Percentiles rank a stretch among this genome's conserved stretches.
Evolutionary conservation across 345 rosid species (phyloP).

Genomic region (Kernera saxatilis): DNA sequence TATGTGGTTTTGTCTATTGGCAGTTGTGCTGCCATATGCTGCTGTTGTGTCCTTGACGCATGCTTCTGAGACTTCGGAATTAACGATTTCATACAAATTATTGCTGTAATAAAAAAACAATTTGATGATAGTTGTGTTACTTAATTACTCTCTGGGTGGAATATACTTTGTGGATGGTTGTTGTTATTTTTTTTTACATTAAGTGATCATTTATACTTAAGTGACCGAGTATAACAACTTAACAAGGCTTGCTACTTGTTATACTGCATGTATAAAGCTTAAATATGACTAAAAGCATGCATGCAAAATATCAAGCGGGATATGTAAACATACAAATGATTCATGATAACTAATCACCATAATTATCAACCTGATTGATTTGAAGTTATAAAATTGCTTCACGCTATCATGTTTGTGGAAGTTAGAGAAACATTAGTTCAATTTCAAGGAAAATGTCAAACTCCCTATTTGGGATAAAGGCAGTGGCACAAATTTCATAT

Average conservation of each 20-base stretch:
- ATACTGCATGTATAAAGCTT: not conserved
- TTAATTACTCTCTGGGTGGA: not conserved
- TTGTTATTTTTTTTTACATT: not conserved
- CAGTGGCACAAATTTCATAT: no score
- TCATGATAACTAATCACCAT: not conserved
- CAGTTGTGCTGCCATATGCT: conserved; percentile 71
- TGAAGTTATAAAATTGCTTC: not conserved
- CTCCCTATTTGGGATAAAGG: no score
- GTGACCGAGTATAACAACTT: no score
- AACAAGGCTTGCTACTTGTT: no score
- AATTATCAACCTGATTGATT: not conserved
- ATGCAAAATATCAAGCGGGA: no score
- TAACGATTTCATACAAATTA: not conserved
- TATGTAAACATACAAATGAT: not conserved
- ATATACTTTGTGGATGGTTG: not conserved
- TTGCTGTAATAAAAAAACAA: conserved; percentile 11
- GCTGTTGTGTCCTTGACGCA: conserved; percentile 61
- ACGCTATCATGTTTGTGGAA: not conserved
- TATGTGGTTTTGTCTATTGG: not conserved
- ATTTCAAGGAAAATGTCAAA: no score
- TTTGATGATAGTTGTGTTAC: not conserved
- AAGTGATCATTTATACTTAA: not conserved
- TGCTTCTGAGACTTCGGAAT: conserved; percentile 42
- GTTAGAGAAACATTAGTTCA: not conserved
- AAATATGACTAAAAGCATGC: not conserved